These are phyloP conservation scores for Calonectria crousiana DNA, from an alignment of 2,329 filamentous ascomycete genomes.

Conservation along the genomic window DNA sequence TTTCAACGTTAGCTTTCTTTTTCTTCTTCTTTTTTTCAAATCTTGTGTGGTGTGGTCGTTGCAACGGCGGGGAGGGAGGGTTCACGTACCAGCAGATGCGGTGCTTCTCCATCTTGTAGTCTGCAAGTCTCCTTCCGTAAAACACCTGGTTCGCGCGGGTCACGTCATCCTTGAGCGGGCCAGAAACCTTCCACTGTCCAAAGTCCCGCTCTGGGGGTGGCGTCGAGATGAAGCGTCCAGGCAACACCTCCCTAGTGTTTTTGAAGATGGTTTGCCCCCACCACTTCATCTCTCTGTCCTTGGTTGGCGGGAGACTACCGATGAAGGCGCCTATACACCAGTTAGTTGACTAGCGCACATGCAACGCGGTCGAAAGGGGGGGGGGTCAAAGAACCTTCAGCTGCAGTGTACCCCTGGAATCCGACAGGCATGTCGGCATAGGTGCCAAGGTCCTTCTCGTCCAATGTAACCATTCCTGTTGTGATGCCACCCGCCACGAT, in stretches of 20 bases:
- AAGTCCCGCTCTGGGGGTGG: slow-evolving; percentile 70
- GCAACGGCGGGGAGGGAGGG: not conserved
- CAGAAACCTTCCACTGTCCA: slow-evolving; percentile 71
- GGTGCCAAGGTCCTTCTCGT: slow-evolving; percentile 56
- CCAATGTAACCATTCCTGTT: slow-evolving; percentile 68
- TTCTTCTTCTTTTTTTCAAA: not conserved
- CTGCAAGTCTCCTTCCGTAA: slow-evolving; percentile 67
- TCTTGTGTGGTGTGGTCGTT: not conserved
- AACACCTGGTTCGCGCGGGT: slow-evolving; percentile 67
- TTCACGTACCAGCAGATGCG: slow-evolving; percentile 73
- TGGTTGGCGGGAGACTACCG: slow-evolving; percentile 68
- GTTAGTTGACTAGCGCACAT: slow-evolving; percentile 46
- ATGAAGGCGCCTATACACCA: slow-evolving; percentile 63
- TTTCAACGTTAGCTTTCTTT: slow-evolving; percentile 17
- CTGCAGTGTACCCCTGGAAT: slow-evolving; percentile 55
- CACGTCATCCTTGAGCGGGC: slow-evolving; percentile 69
- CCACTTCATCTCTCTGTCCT: slow-evolving; percentile 66
- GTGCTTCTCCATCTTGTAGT: slow-evolving; percentile 71
- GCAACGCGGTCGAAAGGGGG: not conserved
- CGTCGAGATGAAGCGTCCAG: slow-evolving; percentile 66
- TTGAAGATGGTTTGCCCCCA: slow-evolving; percentile 72
- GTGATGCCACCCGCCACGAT: slow-evolving; percentile 71
- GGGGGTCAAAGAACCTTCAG: slow-evolving; percentile 43
- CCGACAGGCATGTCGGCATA: slow-evolving; percentile 64
- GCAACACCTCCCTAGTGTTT: slow-evolving; percentile 65